These are phyloP conservation scores for Corymbia maculata DNA, from an alignment of 345 rosid genomes.

Conservation along the genomic window DNA sequence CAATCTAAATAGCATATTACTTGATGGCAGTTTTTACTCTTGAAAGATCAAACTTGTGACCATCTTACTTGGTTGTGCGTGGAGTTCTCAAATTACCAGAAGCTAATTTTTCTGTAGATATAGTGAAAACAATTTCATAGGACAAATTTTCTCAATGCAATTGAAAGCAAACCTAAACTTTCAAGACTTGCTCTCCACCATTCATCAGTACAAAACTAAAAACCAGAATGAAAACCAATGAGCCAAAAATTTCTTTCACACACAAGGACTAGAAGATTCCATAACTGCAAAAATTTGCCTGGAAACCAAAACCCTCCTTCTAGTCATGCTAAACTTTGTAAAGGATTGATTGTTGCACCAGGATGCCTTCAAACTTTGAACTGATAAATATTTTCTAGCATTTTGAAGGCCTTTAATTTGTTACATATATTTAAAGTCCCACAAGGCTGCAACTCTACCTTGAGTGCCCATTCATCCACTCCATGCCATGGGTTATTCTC, in stretches of 20 bases:
- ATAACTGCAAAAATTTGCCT: not conserved
- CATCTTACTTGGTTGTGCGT: not conserved
- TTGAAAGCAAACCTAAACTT: not conserved
- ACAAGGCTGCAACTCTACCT: conserved; percentile 34
- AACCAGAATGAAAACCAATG: not conserved
- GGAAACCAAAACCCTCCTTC: not conserved
- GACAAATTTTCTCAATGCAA: not conserved
- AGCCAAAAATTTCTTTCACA: not conserved
- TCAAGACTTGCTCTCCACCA: not conserved
- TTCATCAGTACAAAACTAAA: not conserved
- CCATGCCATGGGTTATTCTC: conserved; percentile 92
- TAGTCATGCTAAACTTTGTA: not conserved
- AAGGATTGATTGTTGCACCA: not conserved
- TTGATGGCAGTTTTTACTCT: not conserved
- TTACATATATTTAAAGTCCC: not conserved
- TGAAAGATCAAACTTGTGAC: not conserved
- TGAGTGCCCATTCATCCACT: conserved; percentile 73
- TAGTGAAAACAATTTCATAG: not conserved
- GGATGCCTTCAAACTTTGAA: not conserved
- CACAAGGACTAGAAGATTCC: not conserved
- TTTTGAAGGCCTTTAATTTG: not conserved
- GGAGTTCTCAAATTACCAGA: not conserved
- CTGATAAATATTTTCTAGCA: not conserved
- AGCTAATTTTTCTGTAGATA: not conserved
- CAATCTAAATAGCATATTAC: not conserved